Conservation (phyloP, 1,284 basidiomycete species). For the Ceratobasidium sp. region DNA sequence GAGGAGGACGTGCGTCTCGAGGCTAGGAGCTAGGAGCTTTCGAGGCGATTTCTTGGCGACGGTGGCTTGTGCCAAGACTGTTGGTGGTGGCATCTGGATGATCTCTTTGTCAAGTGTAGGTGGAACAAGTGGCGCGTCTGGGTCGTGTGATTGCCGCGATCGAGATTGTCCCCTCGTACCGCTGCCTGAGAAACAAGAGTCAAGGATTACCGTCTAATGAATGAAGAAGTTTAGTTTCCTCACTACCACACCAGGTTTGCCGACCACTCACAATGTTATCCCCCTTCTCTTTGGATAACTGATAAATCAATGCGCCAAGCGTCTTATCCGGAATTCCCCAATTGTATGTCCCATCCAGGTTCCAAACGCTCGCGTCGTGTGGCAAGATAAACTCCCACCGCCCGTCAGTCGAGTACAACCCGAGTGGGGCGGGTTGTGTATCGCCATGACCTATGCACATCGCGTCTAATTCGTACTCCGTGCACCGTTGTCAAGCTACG, state of each 20-base stretch:
- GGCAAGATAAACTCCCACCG: slow-evolving; percentile 11
- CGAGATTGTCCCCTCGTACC: not conserved
- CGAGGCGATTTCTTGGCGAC: not conserved
- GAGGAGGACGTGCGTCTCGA: slow-evolving; percentile 11
- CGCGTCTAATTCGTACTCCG: not conserved
- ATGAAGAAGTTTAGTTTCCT: not conserved
- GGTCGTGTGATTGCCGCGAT: not conserved
- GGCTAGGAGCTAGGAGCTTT: not conserved
- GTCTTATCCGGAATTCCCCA: slow-evolving; percentile 36
- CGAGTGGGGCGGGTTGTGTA: not conserved
- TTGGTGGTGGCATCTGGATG: not conserved
- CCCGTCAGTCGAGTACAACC: slow-evolving; percentile 14
- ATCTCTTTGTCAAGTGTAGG: slow-evolving; percentile 1
- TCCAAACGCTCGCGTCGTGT: slow-evolving; percentile 7
- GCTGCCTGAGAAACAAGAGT: slow-evolving; percentile 16
- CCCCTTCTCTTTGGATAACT: slow-evolving; percentile 15
- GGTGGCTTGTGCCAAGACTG: not conserved
- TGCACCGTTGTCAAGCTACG: not conserved
- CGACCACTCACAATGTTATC: slow-evolving; percentile 27
- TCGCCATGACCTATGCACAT: slow-evolving; percentile 13
- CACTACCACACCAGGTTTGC: not conserved
- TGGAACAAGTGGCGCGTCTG: not conserved
- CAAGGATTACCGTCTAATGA: slow-evolving; percentile 8
- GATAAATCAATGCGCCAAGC: slow-evolving; percentile 15
- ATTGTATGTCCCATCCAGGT: not conserved